A percentile compares a stretch with the other conserved stretches of the same genome.
These are phyloP conservation scores for Populus deltoides DNA, from an alignment of 345 rosid genomes.

Conservation along the genomic window DNA sequence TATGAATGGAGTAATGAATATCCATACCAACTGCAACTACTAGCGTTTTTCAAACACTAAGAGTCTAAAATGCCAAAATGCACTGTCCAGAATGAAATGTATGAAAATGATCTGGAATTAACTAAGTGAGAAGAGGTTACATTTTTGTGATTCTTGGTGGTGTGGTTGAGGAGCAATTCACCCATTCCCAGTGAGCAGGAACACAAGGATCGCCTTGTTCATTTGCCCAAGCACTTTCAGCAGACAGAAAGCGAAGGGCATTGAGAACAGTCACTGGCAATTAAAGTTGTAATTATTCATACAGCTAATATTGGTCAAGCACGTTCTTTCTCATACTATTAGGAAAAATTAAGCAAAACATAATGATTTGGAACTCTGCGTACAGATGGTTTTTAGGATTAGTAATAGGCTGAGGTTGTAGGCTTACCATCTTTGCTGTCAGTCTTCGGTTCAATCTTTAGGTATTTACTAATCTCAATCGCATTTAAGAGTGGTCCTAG, in stretches of 20 bases:
- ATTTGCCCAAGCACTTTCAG: conserved; percentile 51
- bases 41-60: background rate
- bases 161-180: conserved; percentile 58
- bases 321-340: conserved; percentile 5
- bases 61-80: background rate
- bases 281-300: conserved; percentile 11
- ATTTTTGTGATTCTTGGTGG: conserved; percentile 89
- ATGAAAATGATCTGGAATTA: conserved; percentile 3
- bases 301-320: conserved; percentile 7
- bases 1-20: background rate
- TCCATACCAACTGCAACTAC: background rate
- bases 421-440: conserved; percentile 61
- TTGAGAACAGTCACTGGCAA: conserved; percentile 60
- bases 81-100: background rate
- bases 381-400: background rate
- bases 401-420: background rate
- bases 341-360: background rate
- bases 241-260: conserved; percentile 47
- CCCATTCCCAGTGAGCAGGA: conserved; percentile 80
- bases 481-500: conserved; percentile 86
- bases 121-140: conserved; percentile 40
- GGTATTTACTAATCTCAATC: conserved; percentile 84
- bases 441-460: conserved; percentile 60
- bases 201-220: conserved; percentile 94
- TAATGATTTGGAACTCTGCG: background rate